Evolutionary conservation across 805 yeast genomes (phyloP).

Genomic region (Priceomyces carsonii): DNA sequence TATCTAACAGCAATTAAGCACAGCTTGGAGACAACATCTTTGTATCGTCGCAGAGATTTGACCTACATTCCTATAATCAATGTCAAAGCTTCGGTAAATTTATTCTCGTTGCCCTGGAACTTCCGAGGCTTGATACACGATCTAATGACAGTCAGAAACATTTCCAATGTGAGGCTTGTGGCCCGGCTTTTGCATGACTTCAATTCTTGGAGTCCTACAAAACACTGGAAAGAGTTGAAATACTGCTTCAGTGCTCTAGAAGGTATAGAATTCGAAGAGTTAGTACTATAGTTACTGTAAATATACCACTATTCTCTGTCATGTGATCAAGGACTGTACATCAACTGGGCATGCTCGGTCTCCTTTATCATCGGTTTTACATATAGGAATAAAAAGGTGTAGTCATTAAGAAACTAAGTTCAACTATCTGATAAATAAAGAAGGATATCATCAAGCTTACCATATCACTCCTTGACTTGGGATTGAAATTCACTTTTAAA

Average conservation of each 20-base stretch:
- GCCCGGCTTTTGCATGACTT: conserved; percentile 24
- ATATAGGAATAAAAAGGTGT: too few relatives aligned
- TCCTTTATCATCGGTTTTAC: too few relatives aligned
- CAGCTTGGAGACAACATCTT: conserved; percentile 38
- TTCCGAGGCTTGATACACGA: conserved; percentile 39
- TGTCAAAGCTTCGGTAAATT: background rate
- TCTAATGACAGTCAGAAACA: conserved; percentile 30
- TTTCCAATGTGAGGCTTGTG: conserved; percentile 23
- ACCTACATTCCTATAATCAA: conserved; percentile 2
- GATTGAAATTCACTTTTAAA: too few relatives aligned
- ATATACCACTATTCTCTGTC: too few relatives aligned
- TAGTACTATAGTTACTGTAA: conserved; percentile 9
- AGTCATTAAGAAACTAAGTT: too few relatives aligned
- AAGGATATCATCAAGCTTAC: too few relatives aligned
- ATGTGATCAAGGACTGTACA: too few relatives aligned
- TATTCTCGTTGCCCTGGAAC: conserved; percentile 34
- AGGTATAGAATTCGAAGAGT: conserved; percentile 30
- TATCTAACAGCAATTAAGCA: conserved; percentile 31
- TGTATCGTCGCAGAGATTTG: conserved; percentile 18
- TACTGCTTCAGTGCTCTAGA: conserved; percentile 34
- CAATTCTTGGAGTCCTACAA: conserved; percentile 29
- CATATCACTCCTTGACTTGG: too few relatives aligned
- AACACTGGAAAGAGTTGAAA: conserved; percentile 33
- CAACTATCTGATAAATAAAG: too few relatives aligned
- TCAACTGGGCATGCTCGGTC: too few relatives aligned